Base-by-base conservation (phyloP, 2,329 filamentous ascomycete genomes). In the Nannizziopsis arthrosporioides region DNA sequence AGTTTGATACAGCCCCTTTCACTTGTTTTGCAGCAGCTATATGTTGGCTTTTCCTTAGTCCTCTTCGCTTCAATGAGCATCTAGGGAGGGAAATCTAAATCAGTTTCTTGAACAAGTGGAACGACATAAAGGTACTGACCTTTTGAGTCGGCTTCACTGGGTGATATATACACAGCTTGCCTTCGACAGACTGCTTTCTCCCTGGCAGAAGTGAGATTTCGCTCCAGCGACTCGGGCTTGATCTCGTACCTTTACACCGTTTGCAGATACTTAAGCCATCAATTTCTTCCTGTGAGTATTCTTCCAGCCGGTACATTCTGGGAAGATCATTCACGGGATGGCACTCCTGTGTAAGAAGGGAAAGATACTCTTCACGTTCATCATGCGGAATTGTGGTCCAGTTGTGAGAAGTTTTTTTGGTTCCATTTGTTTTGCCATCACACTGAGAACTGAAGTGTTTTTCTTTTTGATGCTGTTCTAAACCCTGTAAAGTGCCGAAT, bases 1-100 rank as follows among this genome's bases (percentile, higher is more conserved):
- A 31, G 4, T 11, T 19, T 44, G 5, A 46, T 18, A 30, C 51
- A 53, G 6, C 51, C 51, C 42, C 19, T 30, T 14, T 36, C 49
- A n/a, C 22, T 22, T 12, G 36, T 39, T 3, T 39, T 37, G 30
- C 51, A 53, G 37, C 51, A 53, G n/a, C 17, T 11, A 14, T 51
- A 53, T 3, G 47, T 35, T 6, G 31, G 9, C 22, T 42, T 32
- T 4, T 31, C 15, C 4, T 45, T 18, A 1, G 17, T 17, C 7
- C 17, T 30, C 10, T 8, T 11, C 10, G 30, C 17, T 19, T 19
- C 27, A 2, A 19, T 10, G 17, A 5, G 39, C 10, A 15, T 38
- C 12, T n/a, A 8, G 2, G 11, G 18, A 22, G 22, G 30, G n/a
- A 39, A 34, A 8, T 4, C 14, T 17, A 14, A 4, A 7, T 40